Percentiles rank a stretch among this genome's conserved stretches.
Conservation (phyloP, 805 yeast species). For the Tetrapisispora namnaoensis region DNA sequence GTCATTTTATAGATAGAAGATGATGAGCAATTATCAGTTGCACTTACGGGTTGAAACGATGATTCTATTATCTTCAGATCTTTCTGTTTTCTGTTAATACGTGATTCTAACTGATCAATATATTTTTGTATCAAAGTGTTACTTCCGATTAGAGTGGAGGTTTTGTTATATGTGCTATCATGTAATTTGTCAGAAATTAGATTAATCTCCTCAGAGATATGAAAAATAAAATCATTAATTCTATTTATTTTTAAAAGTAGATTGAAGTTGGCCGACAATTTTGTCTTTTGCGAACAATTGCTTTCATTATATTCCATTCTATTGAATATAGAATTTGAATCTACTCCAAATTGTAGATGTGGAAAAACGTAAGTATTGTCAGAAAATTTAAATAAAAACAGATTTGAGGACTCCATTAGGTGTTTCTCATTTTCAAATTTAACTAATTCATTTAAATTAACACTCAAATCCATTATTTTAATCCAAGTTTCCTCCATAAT, state of each 20-base stretch:
- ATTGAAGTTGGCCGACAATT: conserved; percentile 20
- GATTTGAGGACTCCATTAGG: conserved; percentile 8
- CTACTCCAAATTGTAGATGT: background rate
- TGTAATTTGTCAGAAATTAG: conserved; percentile 12
- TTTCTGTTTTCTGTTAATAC: background rate
- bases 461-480: conserved; percentile 4
- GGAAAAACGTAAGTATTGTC: conserved; percentile 18
- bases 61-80: background rate
- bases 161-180: background rate
- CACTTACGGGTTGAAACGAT: background rate
- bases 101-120: conserved; percentile 5
- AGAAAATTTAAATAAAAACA: conserved; percentile 17
- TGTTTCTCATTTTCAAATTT: background rate
- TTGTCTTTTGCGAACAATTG: conserved; percentile 1
- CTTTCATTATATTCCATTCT: background rate
- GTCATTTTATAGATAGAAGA: too few species aligned
- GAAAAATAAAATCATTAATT: conserved; percentile 20
- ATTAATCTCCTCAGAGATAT: conserved; percentile 14
- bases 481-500: conserved; percentile 11
- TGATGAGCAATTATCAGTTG: background rate
- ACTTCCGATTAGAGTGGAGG: conserved; percentile 1
- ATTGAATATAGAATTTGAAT: background rate
- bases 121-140: conserved; percentile 3
- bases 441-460: conserved; percentile 9
- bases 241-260: conserved; percentile 21